Conservation (phyloP, 345 rosid species). For the Euphorbia lathyris region DNA sequence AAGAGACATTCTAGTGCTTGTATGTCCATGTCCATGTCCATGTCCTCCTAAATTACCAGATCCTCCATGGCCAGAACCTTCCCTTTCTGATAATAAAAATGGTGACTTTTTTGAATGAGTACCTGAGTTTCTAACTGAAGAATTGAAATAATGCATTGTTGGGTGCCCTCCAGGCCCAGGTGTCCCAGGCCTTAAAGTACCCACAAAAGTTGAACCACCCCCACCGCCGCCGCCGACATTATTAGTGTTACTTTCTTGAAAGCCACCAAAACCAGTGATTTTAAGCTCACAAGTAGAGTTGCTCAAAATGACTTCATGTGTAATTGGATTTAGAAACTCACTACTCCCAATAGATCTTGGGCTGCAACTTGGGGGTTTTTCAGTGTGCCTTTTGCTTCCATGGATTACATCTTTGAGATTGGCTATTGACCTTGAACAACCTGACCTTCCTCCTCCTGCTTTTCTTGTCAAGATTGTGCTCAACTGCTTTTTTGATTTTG, state of each 20-base stretch:
- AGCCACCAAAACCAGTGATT: constrained; percentile 76
- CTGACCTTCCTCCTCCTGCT: constrained; percentile 59
- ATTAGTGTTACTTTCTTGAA: constrained; percentile 31
- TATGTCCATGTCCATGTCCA: no score
- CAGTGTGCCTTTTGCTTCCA: constrained; percentile 93
- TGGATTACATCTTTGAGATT: constrained; percentile 97
- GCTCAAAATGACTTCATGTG: constrained; percentile 90
- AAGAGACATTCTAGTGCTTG: constrained; percentile 54
- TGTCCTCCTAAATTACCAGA: constrained; percentile 44
- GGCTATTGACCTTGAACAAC: constrained; percentile 97
- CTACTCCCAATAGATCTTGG: constrained; percentile 99
- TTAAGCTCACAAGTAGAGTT: constrained; percentile 94
- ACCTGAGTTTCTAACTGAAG: constrained; percentile 49
- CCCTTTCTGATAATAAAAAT: constrained; percentile 45
- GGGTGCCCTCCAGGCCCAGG: constrained; percentile 70
- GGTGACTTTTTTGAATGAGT: constrained; percentile 59
- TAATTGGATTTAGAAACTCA: constrained; percentile 94
- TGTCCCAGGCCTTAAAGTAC: constrained; percentile 86
- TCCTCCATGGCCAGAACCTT: no score
- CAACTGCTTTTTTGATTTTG: constrained; percentile 47
- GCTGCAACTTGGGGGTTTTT: constrained; percentile 88
- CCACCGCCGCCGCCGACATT: constrained; percentile 13
- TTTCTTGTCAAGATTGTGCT: constrained; percentile 58
- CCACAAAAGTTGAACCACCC: constrained; percentile 64
- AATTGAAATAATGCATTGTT: constrained; percentile 70